Percentiles rank a stretch among this genome's conserved stretches.
Evolutionary conservation across 805 yeast species (phyloP).

Genomic region (Jamesozyma gamospora): DNA sequence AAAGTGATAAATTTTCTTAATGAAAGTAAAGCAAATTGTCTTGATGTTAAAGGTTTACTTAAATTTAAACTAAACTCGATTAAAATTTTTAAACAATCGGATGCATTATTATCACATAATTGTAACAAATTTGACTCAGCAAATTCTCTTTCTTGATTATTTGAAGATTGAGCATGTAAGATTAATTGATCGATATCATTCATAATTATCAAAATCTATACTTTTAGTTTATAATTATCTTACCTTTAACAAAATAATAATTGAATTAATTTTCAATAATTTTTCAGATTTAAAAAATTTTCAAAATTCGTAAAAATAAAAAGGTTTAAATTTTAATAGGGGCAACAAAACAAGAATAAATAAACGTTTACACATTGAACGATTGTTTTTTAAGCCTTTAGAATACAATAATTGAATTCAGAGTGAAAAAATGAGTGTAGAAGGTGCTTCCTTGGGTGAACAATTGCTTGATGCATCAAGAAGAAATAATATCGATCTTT

Average conservation of each 20-base stretch:
- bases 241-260: no score
- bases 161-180: conserved; percentile 32
- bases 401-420: neutral
- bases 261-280: no score
- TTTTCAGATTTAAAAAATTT: no score
- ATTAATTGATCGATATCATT: conserved; percentile 15
- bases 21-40: conserved; percentile 60
- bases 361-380: no score
- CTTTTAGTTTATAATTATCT: no score
- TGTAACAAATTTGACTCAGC: conserved; percentile 44
- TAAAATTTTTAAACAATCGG: conserved; percentile 35
- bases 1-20: conserved; percentile 57
- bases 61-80: conserved; percentile 33
- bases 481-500: conserved; percentile 73
- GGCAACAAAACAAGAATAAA: no score
- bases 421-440: conserved; percentile 24
- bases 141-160: conserved; percentile 40
- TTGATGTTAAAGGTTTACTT: conserved; percentile 23
- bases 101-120: conserved; percentile 39
- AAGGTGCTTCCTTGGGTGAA: conserved; percentile 70
- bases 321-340: no score
- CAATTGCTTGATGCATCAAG: conserved; percentile 82
- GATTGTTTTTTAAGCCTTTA: no score
- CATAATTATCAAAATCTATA: no score
- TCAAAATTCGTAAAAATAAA: no score